Percentiles rank a stretch among this genome's conserved stretches.
phyloP scores from a whole-genome alignment of 148 eudicot genomes.

The Pharnaceum exiguum region DNA sequence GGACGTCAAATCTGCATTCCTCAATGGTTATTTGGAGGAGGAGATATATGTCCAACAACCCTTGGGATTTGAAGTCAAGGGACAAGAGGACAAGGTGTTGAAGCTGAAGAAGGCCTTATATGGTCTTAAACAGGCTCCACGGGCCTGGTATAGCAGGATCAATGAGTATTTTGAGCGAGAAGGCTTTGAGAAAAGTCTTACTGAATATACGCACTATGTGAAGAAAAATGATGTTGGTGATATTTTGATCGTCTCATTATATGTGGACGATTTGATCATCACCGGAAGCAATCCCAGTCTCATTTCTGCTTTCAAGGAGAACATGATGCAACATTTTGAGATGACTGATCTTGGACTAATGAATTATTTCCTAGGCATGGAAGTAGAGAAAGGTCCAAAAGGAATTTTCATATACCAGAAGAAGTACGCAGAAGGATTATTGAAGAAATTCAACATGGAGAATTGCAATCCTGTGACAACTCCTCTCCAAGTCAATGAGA shows the following conservation, averaged over 20 bases:
- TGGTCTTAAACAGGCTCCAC: not conserved
- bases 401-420: not conserved
- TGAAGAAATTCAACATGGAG: not conserved
- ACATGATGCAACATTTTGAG: not conserved
- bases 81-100: not conserved
- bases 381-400: not conserved
- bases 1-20: not conserved
- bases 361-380: not conserved
- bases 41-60: not conserved
- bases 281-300: not conserved
- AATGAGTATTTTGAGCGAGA: not conserved
- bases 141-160: not conserved
- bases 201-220: not conserved
- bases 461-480: not conserved
- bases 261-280: slow-evolving; percentile 1
- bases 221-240: not conserved
- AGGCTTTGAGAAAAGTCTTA: not conserved
- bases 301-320: not conserved
- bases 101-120: not conserved
- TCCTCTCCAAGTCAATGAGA: not conserved
- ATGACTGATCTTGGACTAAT: not conserved
- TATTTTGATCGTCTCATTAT: not conserved
- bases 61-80: not conserved
- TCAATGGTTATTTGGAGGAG: not conserved
- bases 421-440: not conserved